Conservation (phyloP, 2,329 filamentous ascomycete species). For the Xylaria sp. region DNA sequence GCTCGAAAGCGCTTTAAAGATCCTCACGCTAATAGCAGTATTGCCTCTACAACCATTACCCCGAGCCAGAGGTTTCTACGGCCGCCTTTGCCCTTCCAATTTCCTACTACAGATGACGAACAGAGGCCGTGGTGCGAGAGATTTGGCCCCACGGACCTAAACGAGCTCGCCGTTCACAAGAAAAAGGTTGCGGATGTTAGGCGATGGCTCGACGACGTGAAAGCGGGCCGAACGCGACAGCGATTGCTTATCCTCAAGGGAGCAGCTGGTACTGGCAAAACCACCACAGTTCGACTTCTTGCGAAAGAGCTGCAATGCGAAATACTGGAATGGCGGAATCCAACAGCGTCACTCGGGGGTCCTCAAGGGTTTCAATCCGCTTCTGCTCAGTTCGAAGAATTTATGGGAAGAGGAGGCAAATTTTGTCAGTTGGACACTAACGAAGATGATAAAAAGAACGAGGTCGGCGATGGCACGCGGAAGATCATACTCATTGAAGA, state of each 20-base stretch:
- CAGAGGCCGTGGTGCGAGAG: constrained; percentile 84
- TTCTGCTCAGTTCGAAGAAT: constrained; percentile 88
- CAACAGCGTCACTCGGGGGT: constrained; percentile 63
- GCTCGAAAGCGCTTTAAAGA: constrained; percentile 60
- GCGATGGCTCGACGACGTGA: constrained; percentile 78
- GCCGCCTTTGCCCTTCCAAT: constrained; percentile 44
- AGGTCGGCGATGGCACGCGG: constrained; percentile 38
- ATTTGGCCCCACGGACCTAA: constrained; percentile 75
- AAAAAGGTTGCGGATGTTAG: constrained; percentile 89
- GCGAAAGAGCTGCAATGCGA: constrained; percentile 78
- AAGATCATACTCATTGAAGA: constrained; percentile 79
- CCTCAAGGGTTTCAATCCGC: constrained; percentile 70
- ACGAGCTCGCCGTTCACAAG: constrained; percentile 93
- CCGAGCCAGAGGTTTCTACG: constrained; percentile 59
- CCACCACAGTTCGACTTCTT: constrained; percentile 80
- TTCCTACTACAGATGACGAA: constrained; percentile 54
- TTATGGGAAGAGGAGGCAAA: constrained; percentile 79
- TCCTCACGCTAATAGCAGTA: constrained; percentile 36
- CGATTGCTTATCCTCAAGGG: constrained; percentile 85
- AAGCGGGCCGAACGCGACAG: constrained; percentile 68
- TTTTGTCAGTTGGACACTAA: constrained; percentile 71
- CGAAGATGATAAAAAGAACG: constrained; percentile 34
- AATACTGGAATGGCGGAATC: constrained; percentile 90
- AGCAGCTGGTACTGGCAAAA: constrained; percentile 90
- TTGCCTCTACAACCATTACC: constrained; percentile 22